These are phyloP conservation scores for Metroxylon sagu DNA, from an alignment of 176 grass and related monocot species.

Conservation along the genomic window DNA sequence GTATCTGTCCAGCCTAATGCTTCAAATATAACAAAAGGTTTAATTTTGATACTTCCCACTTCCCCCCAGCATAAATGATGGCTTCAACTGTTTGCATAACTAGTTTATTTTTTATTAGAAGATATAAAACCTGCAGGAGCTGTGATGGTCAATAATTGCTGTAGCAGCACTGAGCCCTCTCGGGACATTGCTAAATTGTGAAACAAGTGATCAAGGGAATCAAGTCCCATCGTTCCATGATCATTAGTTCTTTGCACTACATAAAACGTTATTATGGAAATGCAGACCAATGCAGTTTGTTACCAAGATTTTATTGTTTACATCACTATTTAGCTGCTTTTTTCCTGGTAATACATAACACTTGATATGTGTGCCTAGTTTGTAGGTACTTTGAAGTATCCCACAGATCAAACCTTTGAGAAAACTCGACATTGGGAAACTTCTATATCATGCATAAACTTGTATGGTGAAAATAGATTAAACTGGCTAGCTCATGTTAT, in stretches of 20 bases:
- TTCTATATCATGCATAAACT: too few relatives aligned
- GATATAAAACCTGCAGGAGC: constrained; percentile 34
- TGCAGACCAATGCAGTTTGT: too few relatives aligned
- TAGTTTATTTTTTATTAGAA: constrained; percentile 40
- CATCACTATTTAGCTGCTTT: too few relatives aligned
- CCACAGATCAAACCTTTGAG: too few relatives aligned
- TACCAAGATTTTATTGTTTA: too few relatives aligned
- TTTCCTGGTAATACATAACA: too few relatives aligned
- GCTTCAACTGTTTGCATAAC: background rate
- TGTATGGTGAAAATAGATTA: too few relatives aligned
- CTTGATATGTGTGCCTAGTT: too few relatives aligned
- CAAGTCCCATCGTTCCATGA: constrained; percentile 51
- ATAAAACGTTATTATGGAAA: constrained; percentile 2
- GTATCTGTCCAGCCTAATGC: constrained; percentile 41
- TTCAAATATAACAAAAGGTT: constrained; percentile 55
- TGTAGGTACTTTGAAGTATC: too few relatives aligned
- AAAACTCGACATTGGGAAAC: too few relatives aligned
- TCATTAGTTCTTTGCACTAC: constrained; percentile 46
- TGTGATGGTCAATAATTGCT: constrained; percentile 51
- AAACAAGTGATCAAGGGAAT: constrained; percentile 59
- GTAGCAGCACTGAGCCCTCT: constrained; percentile 48
- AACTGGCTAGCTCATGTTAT: too few relatives aligned
- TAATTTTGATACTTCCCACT: constrained; percentile 4
- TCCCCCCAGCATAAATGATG: too few relatives aligned
- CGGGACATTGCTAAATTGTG: constrained; percentile 37